phyloP scores from a whole-genome alignment of 345 rosid genomes.

The Barbarea vulgaris region DNA sequence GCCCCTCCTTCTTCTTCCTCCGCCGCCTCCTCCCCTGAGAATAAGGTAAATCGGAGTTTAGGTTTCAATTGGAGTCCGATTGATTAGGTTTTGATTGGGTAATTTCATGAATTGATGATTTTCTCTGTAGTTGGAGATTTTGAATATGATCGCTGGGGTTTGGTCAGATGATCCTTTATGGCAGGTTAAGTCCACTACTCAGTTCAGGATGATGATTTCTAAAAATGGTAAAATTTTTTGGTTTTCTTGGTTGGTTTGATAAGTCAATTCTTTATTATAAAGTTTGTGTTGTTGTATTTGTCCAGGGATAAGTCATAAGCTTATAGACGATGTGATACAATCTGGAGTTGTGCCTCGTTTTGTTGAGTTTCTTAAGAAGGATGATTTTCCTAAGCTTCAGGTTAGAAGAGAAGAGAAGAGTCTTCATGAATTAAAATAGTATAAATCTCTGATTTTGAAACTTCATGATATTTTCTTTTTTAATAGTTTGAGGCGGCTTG shows the following conservation, averaged over 20 bases:
- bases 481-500: no score
- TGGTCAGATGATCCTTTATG: constrained; percentile 43
- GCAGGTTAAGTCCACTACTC: constrained; percentile 52
- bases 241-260: neutral
- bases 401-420: no score
- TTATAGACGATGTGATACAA: constrained; percentile 54
- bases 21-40: constrained; percentile 3
- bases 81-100: neutral
- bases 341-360: constrained; percentile 66
- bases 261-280: neutral
- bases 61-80: no score
- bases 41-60: neutral
- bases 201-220: constrained; percentile 53
- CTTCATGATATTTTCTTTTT: no score
- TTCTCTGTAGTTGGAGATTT: constrained; percentile 48
- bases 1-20: neutral
- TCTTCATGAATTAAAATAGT: no score
- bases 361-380: no score
- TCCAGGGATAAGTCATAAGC: constrained; percentile 53
- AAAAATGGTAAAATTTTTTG: constrained; percentile 30
- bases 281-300: constrained; percentile 4
- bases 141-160: constrained; percentile 49
- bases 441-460: no score
- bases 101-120: neutral
- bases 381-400: no score